Percentiles rank a stretch among this genome's conserved stretches.
Conservation (phyloP, 2,329 filamentous ascomycete genomes). For the Diaporthe helianthi region DNA sequence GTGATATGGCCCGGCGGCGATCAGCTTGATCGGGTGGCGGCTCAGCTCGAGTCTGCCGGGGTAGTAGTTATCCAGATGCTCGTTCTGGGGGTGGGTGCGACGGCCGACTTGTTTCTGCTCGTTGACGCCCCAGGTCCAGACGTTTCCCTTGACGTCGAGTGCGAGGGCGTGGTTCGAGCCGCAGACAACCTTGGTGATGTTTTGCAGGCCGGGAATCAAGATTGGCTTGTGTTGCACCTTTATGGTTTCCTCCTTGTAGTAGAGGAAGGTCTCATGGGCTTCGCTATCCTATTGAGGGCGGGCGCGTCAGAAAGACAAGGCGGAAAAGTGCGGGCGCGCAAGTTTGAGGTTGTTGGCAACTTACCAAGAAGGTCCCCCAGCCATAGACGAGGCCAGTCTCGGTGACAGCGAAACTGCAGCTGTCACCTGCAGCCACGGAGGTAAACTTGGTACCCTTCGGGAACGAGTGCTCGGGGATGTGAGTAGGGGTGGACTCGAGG, state of each 20-base stretch:
- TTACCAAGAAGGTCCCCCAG: conserved; percentile 70
- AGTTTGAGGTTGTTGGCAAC: conserved; percentile 34
- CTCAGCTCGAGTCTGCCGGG: conserved; percentile 31
- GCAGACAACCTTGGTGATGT: conserved; percentile 59
- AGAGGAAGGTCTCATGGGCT: conserved; percentile 34
- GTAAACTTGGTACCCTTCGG: conserved; percentile 63
- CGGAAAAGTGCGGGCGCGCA: conserved; percentile 25
- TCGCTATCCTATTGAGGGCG: conserved; percentile 36
- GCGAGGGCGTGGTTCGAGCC: conserved; percentile 67
- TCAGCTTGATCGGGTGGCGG: conserved; percentile 54
- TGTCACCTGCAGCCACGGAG: conserved; percentile 66
- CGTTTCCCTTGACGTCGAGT: conserved; percentile 62
- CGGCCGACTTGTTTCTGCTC: conserved; percentile 71
- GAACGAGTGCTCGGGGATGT: conserved; percentile 59
- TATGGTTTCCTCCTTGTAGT: conserved; percentile 35
- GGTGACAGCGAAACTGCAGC: conserved; percentile 67
- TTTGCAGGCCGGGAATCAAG: conserved; percentile 60
- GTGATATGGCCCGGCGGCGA: conserved; percentile 68
- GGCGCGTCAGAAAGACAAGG: conserved; percentile 24
- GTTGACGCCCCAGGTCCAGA: conserved; percentile 69
- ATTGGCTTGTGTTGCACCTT: conserved; percentile 45
- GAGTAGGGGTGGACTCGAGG: conserved; percentile 63
- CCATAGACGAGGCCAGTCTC: conserved; percentile 68
- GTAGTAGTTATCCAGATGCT: conserved; percentile 35
- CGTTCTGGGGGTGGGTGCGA: conserved; percentile 35